Evolutionary conservation across 2,329 filamentous ascomycete species (phyloP), one percentile per base, ranked within the genome.

Genomic region (Trichoderma hamatum): DNA sequence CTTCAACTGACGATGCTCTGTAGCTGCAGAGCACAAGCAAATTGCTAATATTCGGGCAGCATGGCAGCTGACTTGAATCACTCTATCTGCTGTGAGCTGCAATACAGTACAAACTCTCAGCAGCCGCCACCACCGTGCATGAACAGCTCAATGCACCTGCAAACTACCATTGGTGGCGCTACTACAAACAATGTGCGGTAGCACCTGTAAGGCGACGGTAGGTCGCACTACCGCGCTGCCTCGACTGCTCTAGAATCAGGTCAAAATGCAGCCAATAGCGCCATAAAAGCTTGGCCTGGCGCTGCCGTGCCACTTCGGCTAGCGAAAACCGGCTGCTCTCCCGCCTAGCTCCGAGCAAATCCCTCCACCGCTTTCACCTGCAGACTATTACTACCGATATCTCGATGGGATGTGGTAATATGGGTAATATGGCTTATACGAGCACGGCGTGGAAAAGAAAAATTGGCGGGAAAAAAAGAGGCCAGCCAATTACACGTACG

Each of bases 271-370:
- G 52, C 52, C 49, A 55, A 64, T 64, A 55, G 61, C 51, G 61
- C 49, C 49, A 43, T 30, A 46, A 64, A 52, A 55, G 61, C 49
- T 64, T 64, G 61, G 61, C 61, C 5, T 16, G 21, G 14, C 49
- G 51, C 51, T 64, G 61, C 61, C 49, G 61, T 54, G 61, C 49
- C 61, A 64, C 61, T 59, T 46, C 36, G 26, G 62, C 51, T 66
- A 66, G 62, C 28, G 52, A 56, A 66, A 66, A 49, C 51, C 52
- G 62, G 62, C 26, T 56, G 62, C 36, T 46, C 51, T 65, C 62
- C 62, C 62, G 62, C 62, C 39, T 24, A 49, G 62, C 62, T 36
- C 52, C 32, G 21, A 24, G 16, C 39, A 64, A 39, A 55, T 55
- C 52, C 52, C 52, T 54, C 49, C 62, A 66, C 62, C 62, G 62